phyloP scores from a whole-genome alignment of 2,329 filamentous ascomycete genomes.

The Pyricularia sp. region DNA sequence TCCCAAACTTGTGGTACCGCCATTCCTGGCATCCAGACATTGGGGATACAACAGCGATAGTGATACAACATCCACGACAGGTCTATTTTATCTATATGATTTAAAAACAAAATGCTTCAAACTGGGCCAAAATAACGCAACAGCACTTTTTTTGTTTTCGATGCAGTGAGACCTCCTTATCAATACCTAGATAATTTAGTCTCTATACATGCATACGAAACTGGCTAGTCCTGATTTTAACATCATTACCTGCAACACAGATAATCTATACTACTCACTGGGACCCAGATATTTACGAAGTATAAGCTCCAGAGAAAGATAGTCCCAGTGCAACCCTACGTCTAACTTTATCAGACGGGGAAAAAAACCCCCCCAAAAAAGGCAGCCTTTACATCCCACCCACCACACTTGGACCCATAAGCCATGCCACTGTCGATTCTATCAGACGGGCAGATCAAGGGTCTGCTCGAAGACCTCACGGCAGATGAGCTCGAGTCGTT shows the following conservation, averaged over 20 bases:
- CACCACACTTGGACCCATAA: not conserved
- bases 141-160: not conserved
- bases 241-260: not conserved
- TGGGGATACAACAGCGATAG: not conserved
- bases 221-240: not conserved
- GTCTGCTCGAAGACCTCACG: constrained; percentile 43
- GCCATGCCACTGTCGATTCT: constrained; percentile 49
- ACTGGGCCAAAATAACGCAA: not conserved
- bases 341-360: not conserved
- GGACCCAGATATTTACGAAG: not conserved
- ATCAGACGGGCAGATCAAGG: constrained; percentile 45
- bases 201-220: not conserved
- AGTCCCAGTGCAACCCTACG: not conserved
- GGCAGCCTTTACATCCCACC: no score
- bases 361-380: not conserved
- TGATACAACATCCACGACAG: not conserved
- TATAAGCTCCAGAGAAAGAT: not conserved
- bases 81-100: not conserved
- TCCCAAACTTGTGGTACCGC: no score
- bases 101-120: no score
- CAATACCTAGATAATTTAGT: not conserved
- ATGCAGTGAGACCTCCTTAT: not conserved
- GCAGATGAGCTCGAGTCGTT: constrained; percentile 43
- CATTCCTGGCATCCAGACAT: not conserved
- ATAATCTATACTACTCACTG: not conserved